Base-by-base conservation (phyloP, 257 asterid species). In the Salvia rosmarinus region DNA sequence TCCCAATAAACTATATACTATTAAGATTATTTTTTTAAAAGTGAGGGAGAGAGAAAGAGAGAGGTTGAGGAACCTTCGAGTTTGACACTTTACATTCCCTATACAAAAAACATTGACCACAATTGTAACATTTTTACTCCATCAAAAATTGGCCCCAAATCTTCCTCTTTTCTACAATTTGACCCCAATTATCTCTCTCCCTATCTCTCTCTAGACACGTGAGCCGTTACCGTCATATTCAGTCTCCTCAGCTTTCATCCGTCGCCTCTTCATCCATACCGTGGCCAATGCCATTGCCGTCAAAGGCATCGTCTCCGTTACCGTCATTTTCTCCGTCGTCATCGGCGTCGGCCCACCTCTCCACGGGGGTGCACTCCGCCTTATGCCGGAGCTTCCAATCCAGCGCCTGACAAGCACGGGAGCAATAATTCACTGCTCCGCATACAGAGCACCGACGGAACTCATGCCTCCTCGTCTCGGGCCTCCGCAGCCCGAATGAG, bases 371-470 rank as follows among this genome's bases (percentile, higher is more conserved):
- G 66, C 99, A 94, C 83, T 85, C 95, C 61, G 68, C 83, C 80
- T 91, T 94, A 57, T 94, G 99, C 62, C 96, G 88, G 82, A 80
- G 80, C 85, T 89, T 89, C 99, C 99, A 94, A 68, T 94, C 99
- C 73, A 94, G 82, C 68, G 98, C 96, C 72, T 94, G 99, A 52
- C 99, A 94, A 3, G 97, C 97, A 54, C 97, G 96, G 14, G 99
- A 94, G 85, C 99, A 94, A 43, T 94, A 94, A 71, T 89, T 94
- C 76, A 89, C 97, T 1, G 88, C 83, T 11, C 97, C 96, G 73
- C 99, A 94, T 56, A 91, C 96, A 0, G 96, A 88, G 65, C 99
- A 94, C 72, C 97, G 80, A 6, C 98, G 88, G 68, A 91, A 94
- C 82, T 94, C 99, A 6, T 89, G 96, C 73, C 83, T 74, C 69